phyloP scores from a whole-genome alignment of 176 grass and related monocot genomes.

The Echinochloa phyllopogon region DNA sequence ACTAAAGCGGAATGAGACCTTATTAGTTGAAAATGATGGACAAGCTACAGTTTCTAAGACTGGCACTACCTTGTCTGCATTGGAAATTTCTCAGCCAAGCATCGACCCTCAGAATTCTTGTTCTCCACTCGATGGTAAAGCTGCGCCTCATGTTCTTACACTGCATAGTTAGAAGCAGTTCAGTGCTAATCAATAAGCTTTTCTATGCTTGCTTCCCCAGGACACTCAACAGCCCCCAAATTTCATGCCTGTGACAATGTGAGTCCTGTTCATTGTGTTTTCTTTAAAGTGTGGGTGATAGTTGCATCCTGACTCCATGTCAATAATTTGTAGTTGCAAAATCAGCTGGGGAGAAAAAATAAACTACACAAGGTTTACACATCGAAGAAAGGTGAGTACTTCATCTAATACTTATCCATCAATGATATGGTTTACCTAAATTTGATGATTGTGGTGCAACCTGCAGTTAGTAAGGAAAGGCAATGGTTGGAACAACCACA shows the following conservation, averaged over 20 bases:
- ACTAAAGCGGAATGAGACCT: background rate
- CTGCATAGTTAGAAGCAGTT: background rate
- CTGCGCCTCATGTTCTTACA: background rate
- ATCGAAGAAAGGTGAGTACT: background rate
- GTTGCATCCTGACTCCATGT: background rate
- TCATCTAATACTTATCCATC: background rate
- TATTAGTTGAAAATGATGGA: constrained; percentile 13
- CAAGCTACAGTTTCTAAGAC: constrained; percentile 19
- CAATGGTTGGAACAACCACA: background rate
- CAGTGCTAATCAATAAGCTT: background rate
- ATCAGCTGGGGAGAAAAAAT: background rate
- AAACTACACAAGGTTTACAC: background rate
- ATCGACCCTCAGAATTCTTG: background rate
- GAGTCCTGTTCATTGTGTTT: background rate
- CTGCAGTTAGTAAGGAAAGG: background rate
- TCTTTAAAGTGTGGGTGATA: background rate
- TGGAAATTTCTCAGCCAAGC: background rate
- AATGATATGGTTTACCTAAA: background rate
- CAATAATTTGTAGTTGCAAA: background rate
- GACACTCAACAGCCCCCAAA: background rate
- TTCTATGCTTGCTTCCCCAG: background rate
- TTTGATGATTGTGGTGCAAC: background rate
- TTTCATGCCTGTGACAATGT: background rate
- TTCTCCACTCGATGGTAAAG: background rate
- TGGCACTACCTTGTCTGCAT: constrained; percentile 23